A percentile compares a stretch with the other conserved stretches of the same genome.
Conservation (phyloP, 805 yeast genomes). For the Pichia californica region DNA sequence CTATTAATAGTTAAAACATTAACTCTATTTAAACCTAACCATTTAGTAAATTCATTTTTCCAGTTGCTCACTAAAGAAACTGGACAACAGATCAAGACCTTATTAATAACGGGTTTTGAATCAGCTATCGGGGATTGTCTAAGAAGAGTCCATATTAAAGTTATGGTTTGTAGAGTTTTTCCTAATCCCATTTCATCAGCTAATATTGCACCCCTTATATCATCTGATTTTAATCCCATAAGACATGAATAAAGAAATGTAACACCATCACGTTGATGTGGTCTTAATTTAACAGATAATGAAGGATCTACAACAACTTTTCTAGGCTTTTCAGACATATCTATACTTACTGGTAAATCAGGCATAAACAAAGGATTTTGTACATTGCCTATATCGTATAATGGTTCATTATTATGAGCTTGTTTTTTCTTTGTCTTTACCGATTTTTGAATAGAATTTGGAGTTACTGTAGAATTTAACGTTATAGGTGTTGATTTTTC, state of each 20-base stretch:
- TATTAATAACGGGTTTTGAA: constrained; percentile 34
- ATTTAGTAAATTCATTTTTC: constrained; percentile 81
- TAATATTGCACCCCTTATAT: constrained; percentile 64
- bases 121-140: constrained; percentile 51
- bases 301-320: constrained; percentile 59
- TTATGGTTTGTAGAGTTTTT: constrained; percentile 78
- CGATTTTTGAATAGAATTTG: not conserved
- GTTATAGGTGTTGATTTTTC: too few species aligned
- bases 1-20: constrained; percentile 59
- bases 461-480: too few species aligned
- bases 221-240: constrained; percentile 53
- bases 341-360: constrained; percentile 13
- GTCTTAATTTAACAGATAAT: constrained; percentile 50
- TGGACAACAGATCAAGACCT: constrained; percentile 81
- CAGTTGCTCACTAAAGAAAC: constrained; percentile 85
- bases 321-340: constrained; percentile 7
- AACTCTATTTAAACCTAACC: constrained; percentile 65
- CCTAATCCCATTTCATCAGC: constrained; percentile 99
- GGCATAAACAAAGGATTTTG: constrained; percentile 39
- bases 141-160: constrained; percentile 76
- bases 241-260: constrained; percentile 75
- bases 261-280: constrained; percentile 85
- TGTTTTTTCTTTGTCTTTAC: not conserved
- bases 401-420: constrained; percentile 22
- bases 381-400: constrained; percentile 31